A percentile compares a stretch with the other conserved stretches of the same genome.
phyloP scores from a whole-genome alignment of 164 flowering plant genomes.

The grape (Vitis vinifera) region DNA sequence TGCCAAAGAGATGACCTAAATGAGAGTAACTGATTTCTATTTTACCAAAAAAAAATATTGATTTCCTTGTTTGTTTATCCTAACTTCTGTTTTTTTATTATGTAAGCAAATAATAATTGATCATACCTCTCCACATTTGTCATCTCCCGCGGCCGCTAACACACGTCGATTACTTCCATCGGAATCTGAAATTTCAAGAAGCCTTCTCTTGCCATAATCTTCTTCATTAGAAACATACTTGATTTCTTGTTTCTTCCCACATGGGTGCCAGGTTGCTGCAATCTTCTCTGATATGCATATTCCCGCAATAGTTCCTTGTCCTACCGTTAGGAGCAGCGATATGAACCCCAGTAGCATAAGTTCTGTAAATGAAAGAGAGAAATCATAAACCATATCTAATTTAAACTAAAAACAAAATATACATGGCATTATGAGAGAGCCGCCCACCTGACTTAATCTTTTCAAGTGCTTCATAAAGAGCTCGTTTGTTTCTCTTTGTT shows the following conservation, averaged over 20 bases:
- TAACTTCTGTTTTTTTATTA: too few relatives aligned
- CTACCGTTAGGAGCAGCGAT: constrained; percentile 51
- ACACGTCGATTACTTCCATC: constrained; percentile 29
- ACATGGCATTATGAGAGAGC: background rate
- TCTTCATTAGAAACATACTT: background rate
- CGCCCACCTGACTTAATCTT: constrained; percentile 51
- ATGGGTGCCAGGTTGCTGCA: constrained; percentile 51
- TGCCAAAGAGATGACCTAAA: too few relatives aligned
- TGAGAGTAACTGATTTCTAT: too few relatives aligned
- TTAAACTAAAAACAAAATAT: background rate
- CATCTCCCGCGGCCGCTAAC: constrained; percentile 31
- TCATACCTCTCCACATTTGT: constrained; percentile 41
- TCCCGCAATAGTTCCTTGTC: constrained; percentile 26
- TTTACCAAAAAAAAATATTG: too few relatives aligned
- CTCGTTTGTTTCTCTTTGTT: constrained; percentile 35
- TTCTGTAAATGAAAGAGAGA: constrained; percentile 29
- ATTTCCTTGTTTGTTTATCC: too few relatives aligned
- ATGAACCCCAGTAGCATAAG: constrained; percentile 49
- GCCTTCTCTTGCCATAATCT: constrained; percentile 6
- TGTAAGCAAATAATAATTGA: too few relatives aligned
- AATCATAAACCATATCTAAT: background rate
- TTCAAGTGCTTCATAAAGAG: constrained; percentile 49
- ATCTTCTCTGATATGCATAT: constrained; percentile 38
- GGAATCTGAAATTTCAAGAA: background rate
- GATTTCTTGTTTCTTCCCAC: constrained; percentile 19